Base-by-base conservation (phyloP, 345 rosid species). In the Carallia brachiata region DNA sequence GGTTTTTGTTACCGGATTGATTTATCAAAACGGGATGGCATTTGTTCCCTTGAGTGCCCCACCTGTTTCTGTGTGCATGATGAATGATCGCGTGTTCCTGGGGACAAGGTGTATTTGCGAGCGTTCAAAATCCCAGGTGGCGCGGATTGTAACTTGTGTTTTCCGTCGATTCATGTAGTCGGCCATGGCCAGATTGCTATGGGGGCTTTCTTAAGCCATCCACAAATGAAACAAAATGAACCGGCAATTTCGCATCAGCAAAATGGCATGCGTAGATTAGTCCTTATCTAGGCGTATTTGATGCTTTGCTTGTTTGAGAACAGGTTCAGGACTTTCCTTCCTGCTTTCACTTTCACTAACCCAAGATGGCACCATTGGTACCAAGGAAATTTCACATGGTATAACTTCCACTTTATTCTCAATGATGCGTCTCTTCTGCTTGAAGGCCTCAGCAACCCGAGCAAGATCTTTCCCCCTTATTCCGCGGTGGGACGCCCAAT, bases 381-480 rank as follows among this genome's bases (percentile, higher is more conserved):
- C 73, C 76, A 4, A 79, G 80, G 54, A 23, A 23, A 23, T 23
- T 23, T 23, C 23, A 23, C 23, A 23, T 23, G 23, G 23, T 23
- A 23, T 23, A 23, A 23, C 23, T 23, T 23, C 23, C 23, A 23
- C 23, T 23, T 23, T 23, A 23, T 23, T 72, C 52, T 19, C 69
- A n/a, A 72, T 72, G 55, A 36, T 75, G 0, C 28, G 67, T 39
- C 61, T 63, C 48, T 66, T 79, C 27, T 71, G 80, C 72, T 79
- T 86, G 2, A 80, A 73, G 59, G 52, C 70, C 62, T 50, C 80
- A 1, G 52, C 71, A 18, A 7, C 30, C 7, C 55, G 60, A 67
- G 61, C 23, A 67, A 39, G 17, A 50, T 69, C 81, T 80, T 63
- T 81, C 84, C 63, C 82, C 81, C 4, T 80, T 85, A 56, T 72